Percentiles rank a stretch among this genome's conserved stretches.
These are phyloP conservation scores for Hemisphaericaspora subhashii DNA, from an alignment of 1,139 yeast species.

Conservation along the genomic window DNA sequence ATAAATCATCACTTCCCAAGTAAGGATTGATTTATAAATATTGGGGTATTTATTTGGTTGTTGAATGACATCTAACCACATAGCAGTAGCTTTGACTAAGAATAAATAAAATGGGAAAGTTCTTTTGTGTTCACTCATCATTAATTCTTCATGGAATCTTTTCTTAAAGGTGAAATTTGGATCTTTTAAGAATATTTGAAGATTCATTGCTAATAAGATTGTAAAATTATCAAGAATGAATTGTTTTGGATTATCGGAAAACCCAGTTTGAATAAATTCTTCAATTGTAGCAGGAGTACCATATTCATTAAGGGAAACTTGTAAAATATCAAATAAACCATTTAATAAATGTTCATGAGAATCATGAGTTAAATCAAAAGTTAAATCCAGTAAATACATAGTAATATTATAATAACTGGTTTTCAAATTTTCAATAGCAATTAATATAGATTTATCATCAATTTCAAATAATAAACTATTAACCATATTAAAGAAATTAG, in stretches of 20 bases:
- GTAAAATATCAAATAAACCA: conserved; percentile 42
- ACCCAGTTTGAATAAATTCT: conserved; percentile 49
- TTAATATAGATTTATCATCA: conserved; percentile 36
- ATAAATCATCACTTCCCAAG: conserved; percentile 59
- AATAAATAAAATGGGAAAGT: conserved; percentile 45
- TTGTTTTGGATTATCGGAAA: conserved; percentile 43
- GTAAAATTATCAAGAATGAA: conserved; percentile 45
- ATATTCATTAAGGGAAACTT: conserved; percentile 43
- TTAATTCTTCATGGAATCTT: conserved; percentile 57
- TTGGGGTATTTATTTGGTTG: conserved; percentile 32
- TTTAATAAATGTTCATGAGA: conserved; percentile 45
- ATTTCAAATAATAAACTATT: conserved; percentile 38
- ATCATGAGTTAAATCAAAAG: conserved; percentile 40
- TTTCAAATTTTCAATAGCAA: conserved; percentile 35
- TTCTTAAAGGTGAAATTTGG: conserved; percentile 60
- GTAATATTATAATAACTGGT: conserved; percentile 38
- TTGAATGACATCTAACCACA: conserved; percentile 44
- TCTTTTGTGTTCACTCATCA: conserved; percentile 46
- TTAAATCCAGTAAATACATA: conserved; percentile 35
- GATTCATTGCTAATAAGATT: conserved; percentile 47
- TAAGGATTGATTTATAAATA: conserved; percentile 47
- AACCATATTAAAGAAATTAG: conserved; percentile 43
- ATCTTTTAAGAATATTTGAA: conserved; percentile 52
- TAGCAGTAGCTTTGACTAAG: conserved; percentile 34
- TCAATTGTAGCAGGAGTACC: conserved; percentile 48